A percentile compares a stretch with the other conserved stretches of the same genome.
Conservation (phyloP, 805 yeast species). For the Lipomyces yamadae region DNA sequence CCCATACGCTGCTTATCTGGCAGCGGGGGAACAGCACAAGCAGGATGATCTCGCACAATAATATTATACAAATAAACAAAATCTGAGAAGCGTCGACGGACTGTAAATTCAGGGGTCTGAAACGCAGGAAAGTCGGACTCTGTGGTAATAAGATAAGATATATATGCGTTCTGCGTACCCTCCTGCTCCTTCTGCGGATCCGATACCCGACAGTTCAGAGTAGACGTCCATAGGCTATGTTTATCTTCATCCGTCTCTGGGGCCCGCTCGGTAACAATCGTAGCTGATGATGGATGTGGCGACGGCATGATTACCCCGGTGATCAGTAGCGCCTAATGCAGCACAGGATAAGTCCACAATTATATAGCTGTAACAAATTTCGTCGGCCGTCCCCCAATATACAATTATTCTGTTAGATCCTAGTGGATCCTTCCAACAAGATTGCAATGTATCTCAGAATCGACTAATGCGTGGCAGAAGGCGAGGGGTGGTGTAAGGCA, state of each 20-base stretch:
- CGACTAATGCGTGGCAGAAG: neutral
- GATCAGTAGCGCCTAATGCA: neutral
- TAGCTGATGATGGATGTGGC: conserved; percentile 32
- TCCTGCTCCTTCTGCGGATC: conserved; percentile 74
- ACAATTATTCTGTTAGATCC: neutral
- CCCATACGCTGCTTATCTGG: conserved; percentile 85
- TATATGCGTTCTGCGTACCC: conserved; percentile 70
- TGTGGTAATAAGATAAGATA: conserved; percentile 71
- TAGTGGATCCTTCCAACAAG: neutral
- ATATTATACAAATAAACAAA: conserved; percentile 78
- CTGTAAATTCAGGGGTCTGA: conserved; percentile 51
- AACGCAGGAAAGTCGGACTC: conserved; percentile 66
- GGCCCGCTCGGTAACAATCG: conserved; percentile 35
- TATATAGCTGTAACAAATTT: neutral
- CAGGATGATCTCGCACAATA: conserved; percentile 77
- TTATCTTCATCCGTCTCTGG: conserved; percentile 37
- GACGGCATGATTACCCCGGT: neutral
- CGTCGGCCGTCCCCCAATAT: neutral
- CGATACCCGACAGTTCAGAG: conserved; percentile 36
- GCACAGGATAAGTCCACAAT: neutral
- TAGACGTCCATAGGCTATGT: conserved; percentile 32
- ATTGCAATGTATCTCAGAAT: neutral
- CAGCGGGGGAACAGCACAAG: conserved; percentile 86
- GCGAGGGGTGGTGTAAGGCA: neutral
- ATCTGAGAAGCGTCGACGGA: conserved; percentile 85